Conservation (phyloP, 73 alveolate genomes). For the Tetrahymena borealis region DNA sequence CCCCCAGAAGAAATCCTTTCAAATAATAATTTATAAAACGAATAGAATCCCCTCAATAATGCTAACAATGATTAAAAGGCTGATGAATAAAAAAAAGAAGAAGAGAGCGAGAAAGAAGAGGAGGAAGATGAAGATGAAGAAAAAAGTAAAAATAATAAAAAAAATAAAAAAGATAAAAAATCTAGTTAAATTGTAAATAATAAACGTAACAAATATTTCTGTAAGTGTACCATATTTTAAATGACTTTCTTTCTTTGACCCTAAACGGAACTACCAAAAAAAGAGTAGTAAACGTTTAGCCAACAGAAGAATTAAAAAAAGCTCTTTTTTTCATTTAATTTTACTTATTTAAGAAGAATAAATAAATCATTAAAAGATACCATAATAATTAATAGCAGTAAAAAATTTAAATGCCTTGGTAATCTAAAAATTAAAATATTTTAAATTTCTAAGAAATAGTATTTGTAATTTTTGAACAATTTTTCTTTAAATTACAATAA, state of each 20-base stretch:
- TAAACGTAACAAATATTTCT: not conserved
- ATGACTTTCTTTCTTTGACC: not conserved
- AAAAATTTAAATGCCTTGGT: too few relatives aligned
- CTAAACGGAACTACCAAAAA: not conserved
- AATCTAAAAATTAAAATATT: too few relatives aligned
- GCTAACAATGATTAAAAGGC: not conserved
- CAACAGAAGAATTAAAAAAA: not conserved
- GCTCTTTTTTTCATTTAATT: not conserved
- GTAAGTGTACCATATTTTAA: not conserved
- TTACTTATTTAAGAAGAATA: not conserved
- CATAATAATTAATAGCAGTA: too few relatives aligned
- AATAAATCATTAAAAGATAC: not conserved
- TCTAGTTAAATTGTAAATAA: not conserved
- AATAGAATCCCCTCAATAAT: not conserved
- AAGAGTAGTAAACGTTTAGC: constrained; percentile 1
- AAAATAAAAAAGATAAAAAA: not conserved
- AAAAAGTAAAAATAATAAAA: not conserved
- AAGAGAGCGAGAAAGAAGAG: not conserved
- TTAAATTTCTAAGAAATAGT: too few relatives aligned
- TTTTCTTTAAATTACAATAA: too few relatives aligned
- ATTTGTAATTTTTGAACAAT: too few relatives aligned
- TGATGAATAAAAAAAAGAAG: not conserved
- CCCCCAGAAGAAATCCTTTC: not conserved
- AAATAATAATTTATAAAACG: not conserved
- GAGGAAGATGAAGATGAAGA: not conserved